Evolutionary conservation across 1,284 basidiomycete species (phyloP), one percentile per base, ranked within the genome.

Genomic region (Coniferiporia sulphurascens): DNA sequence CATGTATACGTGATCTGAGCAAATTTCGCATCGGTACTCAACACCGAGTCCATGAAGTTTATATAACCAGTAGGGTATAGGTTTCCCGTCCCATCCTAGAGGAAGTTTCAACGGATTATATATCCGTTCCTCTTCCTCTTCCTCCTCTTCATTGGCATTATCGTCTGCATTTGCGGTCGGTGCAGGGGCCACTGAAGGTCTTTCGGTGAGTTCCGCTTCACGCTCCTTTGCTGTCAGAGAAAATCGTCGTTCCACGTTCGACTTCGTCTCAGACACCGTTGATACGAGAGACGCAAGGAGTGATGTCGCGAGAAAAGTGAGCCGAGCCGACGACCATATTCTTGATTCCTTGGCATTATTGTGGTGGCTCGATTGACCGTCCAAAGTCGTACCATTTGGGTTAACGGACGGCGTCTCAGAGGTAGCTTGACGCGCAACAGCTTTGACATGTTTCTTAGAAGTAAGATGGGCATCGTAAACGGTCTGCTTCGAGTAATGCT

Each of bases 101-200:
- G 97, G 97, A 45, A 99, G 78, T 74, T 98, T 98, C 57, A 99
- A 83, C 44, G 97, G 97, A 70, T 99, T 99, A 75, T 99, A 99
- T 52, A 98, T 94, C 65, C 91, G 85, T 64, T 93, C 93, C 67
- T 97, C 93, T 64, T 95, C 95, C 65, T 95, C 94, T 48, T 95
- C 93, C 62, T 96, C 93, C 62, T 93, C 92, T 38, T 79, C 84
- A 0, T 73, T 70, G 79, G 4, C 81, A 27, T 77, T 80, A 12
- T 78, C 78, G 10, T 72, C 73, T 7, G 78, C 73, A 12, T 72
- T 70, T 6, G 71, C 69, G 32, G 73, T 73, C 0, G 82, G 73
- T 19, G 83, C 78, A n/a, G 83, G 78, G 0, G 84, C 78, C 21
- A 85, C 80, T 15, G 86, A 85, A 4, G 85, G 76, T 69, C 93